Percentiles rank a stretch among this genome's conserved stretches.
Evolutionary conservation across 1,139 yeast species (phyloP).

Genomic region (Blastobotrys elegans): DNA sequence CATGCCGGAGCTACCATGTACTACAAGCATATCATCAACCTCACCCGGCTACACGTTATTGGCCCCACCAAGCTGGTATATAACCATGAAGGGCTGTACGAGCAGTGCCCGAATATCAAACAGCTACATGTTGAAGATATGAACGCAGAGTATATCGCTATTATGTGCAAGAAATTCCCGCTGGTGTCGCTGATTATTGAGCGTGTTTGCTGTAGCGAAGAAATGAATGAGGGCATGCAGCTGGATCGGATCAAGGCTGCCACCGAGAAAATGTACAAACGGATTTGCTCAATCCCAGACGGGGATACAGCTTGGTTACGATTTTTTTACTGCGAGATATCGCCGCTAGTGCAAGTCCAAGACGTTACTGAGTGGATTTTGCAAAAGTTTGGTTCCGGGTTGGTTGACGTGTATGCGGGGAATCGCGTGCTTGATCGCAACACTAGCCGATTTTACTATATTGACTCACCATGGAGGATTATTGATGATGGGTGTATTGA

Average conservation of each 20-base stretch:
- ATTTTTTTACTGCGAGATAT: constrained; percentile 7
- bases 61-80: constrained; percentile 5
- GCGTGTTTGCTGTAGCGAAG: neutral
- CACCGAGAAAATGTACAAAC: neutral
- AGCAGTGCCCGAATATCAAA: neutral
- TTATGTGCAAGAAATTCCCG: constrained; percentile 10
- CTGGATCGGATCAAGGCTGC: neutral
- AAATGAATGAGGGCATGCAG: neutral
- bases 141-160: constrained; percentile 1
- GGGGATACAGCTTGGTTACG: neutral
- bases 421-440: neutral
- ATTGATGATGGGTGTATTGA: neutral
- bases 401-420: constrained; percentile 1
- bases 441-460: neutral
- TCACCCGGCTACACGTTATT: constrained; percentile 6
- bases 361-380: constrained; percentile 2
- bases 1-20: constrained; percentile 2
- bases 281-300: neutral
- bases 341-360: constrained; percentile 7
- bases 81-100: constrained; percentile 4
- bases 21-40: constrained; percentile 3
- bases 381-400: neutral
- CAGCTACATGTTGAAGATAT: constrained; percentile 12
- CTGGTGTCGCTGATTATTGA: constrained; percentile 9
- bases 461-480: constrained; percentile 4